phyloP scores from a whole-genome alignment of 176 grass and related monocot genomes.

The Juncus effusus region DNA sequence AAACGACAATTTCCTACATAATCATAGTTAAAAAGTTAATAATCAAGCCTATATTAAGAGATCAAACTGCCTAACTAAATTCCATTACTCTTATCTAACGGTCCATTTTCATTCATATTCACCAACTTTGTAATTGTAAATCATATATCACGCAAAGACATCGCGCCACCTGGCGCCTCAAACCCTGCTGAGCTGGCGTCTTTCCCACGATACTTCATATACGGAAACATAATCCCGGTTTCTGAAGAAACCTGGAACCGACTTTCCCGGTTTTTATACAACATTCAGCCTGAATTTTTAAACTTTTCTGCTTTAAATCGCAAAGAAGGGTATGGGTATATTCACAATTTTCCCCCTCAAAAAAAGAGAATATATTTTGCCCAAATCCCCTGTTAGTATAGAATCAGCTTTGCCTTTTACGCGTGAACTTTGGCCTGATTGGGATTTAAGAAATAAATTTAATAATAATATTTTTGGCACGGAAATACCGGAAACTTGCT shows the following conservation, averaged over 20 bases:
- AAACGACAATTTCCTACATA: no score
- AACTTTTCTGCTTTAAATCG: slow-evolving; percentile 62
- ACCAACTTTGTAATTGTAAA: background rate
- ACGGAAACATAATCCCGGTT: slow-evolving; percentile 62
- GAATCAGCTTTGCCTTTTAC: slow-evolving; percentile 51
- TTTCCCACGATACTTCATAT: slow-evolving; percentile 58
- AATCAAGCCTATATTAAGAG: no score
- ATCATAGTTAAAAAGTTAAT: no score
- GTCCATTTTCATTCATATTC: background rate
- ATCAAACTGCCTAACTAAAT: slow-evolving; percentile 22
- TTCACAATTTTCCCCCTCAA: slow-evolving; percentile 79
- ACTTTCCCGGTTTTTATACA: slow-evolving; percentile 54
- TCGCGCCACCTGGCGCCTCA: slow-evolving; percentile 30
- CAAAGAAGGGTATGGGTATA: slow-evolving; percentile 54
- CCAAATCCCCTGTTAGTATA: slow-evolving; percentile 54
- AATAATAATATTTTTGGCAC: slow-evolving; percentile 29
- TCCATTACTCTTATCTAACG: background rate
- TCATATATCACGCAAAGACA: background rate
- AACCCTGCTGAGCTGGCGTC: no score
- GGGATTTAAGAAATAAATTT: slow-evolving; percentile 65
- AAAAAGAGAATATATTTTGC: slow-evolving; percentile 29
- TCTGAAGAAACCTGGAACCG: slow-evolving; percentile 44
- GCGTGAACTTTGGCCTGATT: slow-evolving; percentile 53
- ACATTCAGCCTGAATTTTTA: slow-evolving; percentile 60
- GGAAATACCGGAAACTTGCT: background rate